Conservation (phyloP, 2,329 filamentous ascomycete species). For the Alternaria novae-zelandiae region DNA sequence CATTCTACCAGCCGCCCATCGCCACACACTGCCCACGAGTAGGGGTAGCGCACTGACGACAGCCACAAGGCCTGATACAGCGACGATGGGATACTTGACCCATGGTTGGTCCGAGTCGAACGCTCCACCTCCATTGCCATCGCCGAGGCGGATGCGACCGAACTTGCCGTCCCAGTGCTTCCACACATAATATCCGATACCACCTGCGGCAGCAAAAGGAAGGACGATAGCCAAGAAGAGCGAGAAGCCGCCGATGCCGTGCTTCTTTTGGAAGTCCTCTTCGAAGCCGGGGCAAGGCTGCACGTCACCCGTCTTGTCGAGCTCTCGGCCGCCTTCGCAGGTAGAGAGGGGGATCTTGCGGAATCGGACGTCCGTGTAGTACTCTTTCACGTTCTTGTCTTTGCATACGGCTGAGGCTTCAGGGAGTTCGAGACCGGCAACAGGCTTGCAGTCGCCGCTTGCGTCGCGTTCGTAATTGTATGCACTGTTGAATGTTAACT, state of each 20-base stretch:
- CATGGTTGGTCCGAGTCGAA: slow-evolving; percentile 73
- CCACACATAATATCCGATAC: slow-evolving; percentile 83
- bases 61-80: slow-evolving; percentile 61
- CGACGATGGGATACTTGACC: slow-evolving; percentile 74
- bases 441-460: slow-evolving; percentile 78
- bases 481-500: slow-evolving; percentile 64
- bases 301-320: slow-evolving; percentile 69
- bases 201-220: slow-evolving; percentile 73
- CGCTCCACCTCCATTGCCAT: slow-evolving; percentile 48
- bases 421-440: slow-evolving; percentile 72
- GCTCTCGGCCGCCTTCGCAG: slow-evolving; percentile 75
- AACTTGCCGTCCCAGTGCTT: slow-evolving; percentile 87
- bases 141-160: slow-evolving; percentile 86
- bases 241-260: slow-evolving; percentile 71
- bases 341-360: slow-evolving; percentile 89
- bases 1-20: slow-evolving; percentile 60
- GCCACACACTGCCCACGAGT: slow-evolving; percentile 74
- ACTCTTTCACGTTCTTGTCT: slow-evolving; percentile 75
- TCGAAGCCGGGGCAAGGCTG: slow-evolving; percentile 79
- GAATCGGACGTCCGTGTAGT: slow-evolving; percentile 85
- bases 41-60: slow-evolving; percentile 66
- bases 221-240: slow-evolving; percentile 87
- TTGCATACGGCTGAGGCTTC: slow-evolving; percentile 66
- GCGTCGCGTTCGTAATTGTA: slow-evolving; percentile 88
- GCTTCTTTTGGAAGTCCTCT: slow-evolving; percentile 77